phyloP scores from a whole-genome alignment of 2,329 filamentous ascomycete species.

The Aspergillus sp. region DNA sequence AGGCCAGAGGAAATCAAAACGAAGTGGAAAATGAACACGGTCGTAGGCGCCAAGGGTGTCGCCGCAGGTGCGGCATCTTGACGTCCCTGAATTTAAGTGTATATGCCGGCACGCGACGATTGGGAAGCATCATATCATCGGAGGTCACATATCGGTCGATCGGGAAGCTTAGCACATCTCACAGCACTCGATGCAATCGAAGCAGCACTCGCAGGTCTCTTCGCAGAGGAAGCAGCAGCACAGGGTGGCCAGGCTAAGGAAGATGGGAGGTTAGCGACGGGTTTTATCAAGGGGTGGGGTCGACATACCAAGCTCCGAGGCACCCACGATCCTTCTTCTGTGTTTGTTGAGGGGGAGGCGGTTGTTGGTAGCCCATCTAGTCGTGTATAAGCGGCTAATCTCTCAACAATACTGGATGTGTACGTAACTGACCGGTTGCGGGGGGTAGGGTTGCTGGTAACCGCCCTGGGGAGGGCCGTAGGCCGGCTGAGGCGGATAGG shows the following conservation, averaged over 20 bases:
- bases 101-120: conserved; percentile 7
- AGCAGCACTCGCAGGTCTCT: conserved; percentile 63
- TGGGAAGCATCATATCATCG: conserved; percentile 21
- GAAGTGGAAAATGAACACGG: no score
- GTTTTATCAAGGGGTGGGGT: not conserved
- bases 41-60: no score
- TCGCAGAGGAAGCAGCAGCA: conserved; percentile 66
- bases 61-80: not conserved
- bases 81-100: not conserved
- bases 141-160: conserved; percentile 19
- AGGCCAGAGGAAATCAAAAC: no score
- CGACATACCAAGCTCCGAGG: conserved; percentile 49
- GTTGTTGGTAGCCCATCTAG: conserved; percentile 24
- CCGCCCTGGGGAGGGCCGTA: conserved; percentile 28
- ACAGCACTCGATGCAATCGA: conserved; percentile 59
- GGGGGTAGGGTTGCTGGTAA: conserved; percentile 28
- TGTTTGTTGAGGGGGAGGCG: conserved; percentile 41
- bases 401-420: no score
- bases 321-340: conserved; percentile 53
- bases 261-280: conserved; percentile 8
- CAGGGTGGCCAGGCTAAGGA: conserved; percentile 50
- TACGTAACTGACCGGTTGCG: conserved; percentile 11
- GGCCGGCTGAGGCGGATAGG: conserved; percentile 33
- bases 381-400: no score
- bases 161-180: conserved; percentile 32